Base-by-base conservation (phyloP, 225 moss, liverwort and hornwort species). In the Marchantia paleacea region DNA sequence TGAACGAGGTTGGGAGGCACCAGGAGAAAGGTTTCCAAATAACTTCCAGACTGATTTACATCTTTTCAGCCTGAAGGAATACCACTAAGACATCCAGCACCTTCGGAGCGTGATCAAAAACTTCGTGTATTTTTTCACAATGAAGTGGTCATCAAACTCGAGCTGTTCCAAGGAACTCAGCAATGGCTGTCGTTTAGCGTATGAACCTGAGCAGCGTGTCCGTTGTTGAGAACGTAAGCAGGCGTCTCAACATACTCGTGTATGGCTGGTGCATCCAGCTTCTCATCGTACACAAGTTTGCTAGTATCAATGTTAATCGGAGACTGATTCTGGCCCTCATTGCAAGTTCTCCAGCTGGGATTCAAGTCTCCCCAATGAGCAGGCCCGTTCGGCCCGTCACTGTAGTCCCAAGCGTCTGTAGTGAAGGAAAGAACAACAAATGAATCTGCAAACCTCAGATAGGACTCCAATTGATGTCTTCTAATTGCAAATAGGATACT, bases 261-360 rank as follows among this genome's bases (percentile, higher is more conserved):
- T 28, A 68, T 25, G 26, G 78, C 81, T 30, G 88, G 88, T 22
- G 80, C 83, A 73, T 85, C 85, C 49, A 88, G 83, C 14, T 81
- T 60, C 47, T 73, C n/a, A 30, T 85, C 79, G 25, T 79, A 83
- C 18, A 69, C 69, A 18, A 88, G 81, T 15, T 83, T 78, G 51
- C 75, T 83, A 20, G 88, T 88, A 54, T 83, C 83, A 20, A 88
- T 88, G 60, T 88, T 79, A 54, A 88, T 83, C 11, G 88, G 88
- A 72, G 88, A 88, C 64, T 88, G 88, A 24, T 75, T 80, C 75
- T 85, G 18, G 64, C 85, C 88, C 20, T 52, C 67, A 57, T 60
- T 70, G 76, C 88, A 88, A 0, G 64, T 53, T 64, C 77, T 81
- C 85, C 85, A 88, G 63, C 76, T 79, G 9, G 87, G 87, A 16